phyloP scores from a whole-genome alignment of 176 grass and related monocot genomes.

The Lolium rigidum region DNA sequence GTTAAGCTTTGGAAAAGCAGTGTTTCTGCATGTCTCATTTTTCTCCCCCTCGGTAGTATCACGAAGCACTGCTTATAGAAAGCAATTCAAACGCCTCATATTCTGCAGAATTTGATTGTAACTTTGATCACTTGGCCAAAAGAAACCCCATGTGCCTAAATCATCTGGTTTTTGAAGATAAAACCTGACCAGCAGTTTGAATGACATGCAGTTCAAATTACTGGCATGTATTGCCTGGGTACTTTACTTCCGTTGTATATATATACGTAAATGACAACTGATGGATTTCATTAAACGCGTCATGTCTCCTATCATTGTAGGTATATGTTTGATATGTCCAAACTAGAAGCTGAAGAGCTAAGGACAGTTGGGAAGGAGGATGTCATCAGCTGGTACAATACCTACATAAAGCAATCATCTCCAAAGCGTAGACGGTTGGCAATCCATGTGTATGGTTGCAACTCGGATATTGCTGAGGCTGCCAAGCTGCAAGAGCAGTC shows the following conservation, averaged over 20 bases:
- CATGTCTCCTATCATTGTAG: conserved; percentile 37
- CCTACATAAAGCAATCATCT: conserved; percentile 68
- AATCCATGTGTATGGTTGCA: conserved; percentile 87
- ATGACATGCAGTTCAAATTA: background rate
- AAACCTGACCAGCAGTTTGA: background rate
- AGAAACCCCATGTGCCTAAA: background rate
- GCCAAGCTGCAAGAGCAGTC: conserved; percentile 63
- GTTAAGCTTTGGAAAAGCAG: background rate
- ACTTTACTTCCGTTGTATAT: background rate
- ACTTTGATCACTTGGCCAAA: conserved; percentile 9
- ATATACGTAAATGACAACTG: background rate
- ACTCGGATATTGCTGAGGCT: conserved; percentile 57
- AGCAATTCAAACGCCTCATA: background rate
- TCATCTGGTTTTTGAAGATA: conserved; percentile 3
- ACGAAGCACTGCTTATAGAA: conserved; percentile 4
- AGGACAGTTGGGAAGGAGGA: conserved; percentile 81
- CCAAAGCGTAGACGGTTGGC: conserved; percentile 69
- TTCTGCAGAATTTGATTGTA: background rate
- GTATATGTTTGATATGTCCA: conserved; percentile 84
- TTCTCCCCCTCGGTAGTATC: background rate
- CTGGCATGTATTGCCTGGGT: background rate
- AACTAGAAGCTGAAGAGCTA: conserved; percentile 92
- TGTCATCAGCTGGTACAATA: conserved; percentile 78
- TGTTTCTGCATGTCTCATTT: background rate
- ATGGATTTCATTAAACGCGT: background rate